A percentile compares a stretch with the other conserved stretches of the same genome.
These are phyloP conservation scores for Lichina pygmaea DNA, from an alignment of 495 filamentous ascomycete species.

Conservation along the genomic window DNA sequence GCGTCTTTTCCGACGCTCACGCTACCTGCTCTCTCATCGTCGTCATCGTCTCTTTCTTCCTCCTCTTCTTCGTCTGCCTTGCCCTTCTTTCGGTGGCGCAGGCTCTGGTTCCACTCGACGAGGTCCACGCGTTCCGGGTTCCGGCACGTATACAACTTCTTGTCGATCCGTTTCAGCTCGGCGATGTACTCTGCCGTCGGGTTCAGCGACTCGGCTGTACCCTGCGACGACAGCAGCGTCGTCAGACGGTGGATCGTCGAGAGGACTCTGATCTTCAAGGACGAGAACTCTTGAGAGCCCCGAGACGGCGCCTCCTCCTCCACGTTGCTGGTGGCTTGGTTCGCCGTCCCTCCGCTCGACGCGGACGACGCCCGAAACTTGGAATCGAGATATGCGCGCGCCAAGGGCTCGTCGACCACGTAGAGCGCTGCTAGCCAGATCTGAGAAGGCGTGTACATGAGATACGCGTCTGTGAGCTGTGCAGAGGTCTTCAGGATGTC, in stretches of 20 bases:
- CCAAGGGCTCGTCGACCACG: constrained; percentile 45
- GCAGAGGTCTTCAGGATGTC: constrained; percentile 52
- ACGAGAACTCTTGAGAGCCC: constrained; percentile 8
- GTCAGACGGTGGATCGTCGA: constrained; percentile 18
- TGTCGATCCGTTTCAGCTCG: constrained; percentile 21
- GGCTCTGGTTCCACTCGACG: not conserved
- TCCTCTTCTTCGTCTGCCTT: constrained; percentile 9
- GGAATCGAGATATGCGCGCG: constrained; percentile 40
- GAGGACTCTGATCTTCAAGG: constrained; percentile 15
- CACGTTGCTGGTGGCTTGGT: not conserved
- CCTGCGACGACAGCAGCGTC: constrained; percentile 14
- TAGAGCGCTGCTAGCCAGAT: constrained; percentile 65
- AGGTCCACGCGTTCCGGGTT: constrained; percentile 22
- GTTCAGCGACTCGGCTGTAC: constrained; percentile 5
- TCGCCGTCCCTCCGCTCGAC: not conserved
- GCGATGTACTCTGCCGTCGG: constrained; percentile 12
- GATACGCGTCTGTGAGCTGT: constrained; percentile 75
- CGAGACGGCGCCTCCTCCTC: not conserved
- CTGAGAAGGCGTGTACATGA: constrained; percentile 84
- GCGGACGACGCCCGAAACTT: constrained; percentile 24
- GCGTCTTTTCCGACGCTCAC: no score
- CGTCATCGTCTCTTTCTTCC: constrained; percentile 17
- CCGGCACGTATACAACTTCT: constrained; percentile 54
- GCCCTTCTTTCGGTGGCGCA: not conserved
- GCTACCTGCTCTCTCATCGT: no score